Base-by-base conservation (phyloP, 345 rosid genomes). In the Erysimum cheiranthoides region DNA sequence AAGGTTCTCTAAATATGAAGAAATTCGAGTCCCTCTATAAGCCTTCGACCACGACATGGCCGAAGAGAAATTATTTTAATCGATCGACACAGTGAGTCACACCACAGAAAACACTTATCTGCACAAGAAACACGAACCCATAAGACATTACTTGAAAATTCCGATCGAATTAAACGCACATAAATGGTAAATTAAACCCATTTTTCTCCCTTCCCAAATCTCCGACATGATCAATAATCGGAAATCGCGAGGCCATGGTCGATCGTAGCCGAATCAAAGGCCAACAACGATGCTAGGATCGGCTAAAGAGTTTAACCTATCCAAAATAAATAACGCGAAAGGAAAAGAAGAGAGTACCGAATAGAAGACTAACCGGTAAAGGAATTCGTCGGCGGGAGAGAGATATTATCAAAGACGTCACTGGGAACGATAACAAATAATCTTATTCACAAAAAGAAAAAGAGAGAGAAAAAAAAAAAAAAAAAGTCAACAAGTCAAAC, bases 31-130 rank as follows among this genome's bases (percentile, higher is more conserved):
- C 36, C 76, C 52, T 47, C 68, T 71, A 49, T 56, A 66, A 49
- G 63, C 62, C 16, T 60, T 78, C 34, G 68, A 71, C 81, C 73
- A 71, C 62, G 81, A 78, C 81, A 78, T 78, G 63, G 76, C 59
- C 57, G 68, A 58, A 28, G 46, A 53, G 18, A 18, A 42, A 14
- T 56, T n/a, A 4, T 35, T 36, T 47, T 39, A 28, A 63, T 57
- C 36, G 45, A 70, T 56, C 34, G 10, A 61, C 12, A 5, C 71
- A 27, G 31, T 46, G 34, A 73, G 30, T 21, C 25, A 60, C 69
- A 70, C 58, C 11, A 70, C 75, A 16, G 16, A 35, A 18, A 52
- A 42, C 70, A 70, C 59, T 32, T 34, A 43, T 40, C 75, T 61
- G 70, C 80, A 52, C 66, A 62, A 62, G n/a, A 60, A 51, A 69